phyloP scores from a whole-genome alignment of 257 asterid genomes.

The Ilex aquifolium region DNA sequence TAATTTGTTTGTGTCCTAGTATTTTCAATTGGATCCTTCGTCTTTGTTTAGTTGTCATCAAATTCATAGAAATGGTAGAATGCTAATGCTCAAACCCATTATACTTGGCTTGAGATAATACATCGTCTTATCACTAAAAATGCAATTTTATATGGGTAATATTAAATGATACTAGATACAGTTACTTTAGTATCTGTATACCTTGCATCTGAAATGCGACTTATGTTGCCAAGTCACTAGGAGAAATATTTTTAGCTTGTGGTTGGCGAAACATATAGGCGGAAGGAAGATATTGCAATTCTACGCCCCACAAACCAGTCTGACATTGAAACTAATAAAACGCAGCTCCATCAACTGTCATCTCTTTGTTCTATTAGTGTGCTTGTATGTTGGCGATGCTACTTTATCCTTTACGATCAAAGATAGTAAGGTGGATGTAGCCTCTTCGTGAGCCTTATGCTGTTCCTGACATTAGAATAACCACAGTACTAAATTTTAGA shows the following conservation, averaged over 20 bases:
- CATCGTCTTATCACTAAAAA: no score
- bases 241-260: not conserved
- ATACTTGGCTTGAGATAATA: no score
- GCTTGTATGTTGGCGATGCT: conserved; percentile 27
- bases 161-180: not conserved
- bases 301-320: not conserved
- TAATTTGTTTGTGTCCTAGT: no score
- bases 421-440: conserved; percentile 31
- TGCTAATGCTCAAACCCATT: no score
- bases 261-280: not conserved
- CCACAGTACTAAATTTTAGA: conserved; percentile 10
- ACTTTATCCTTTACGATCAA: conserved; percentile 37
- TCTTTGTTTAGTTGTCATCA: no score
- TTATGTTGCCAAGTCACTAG: not conserved
- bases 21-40: no score
- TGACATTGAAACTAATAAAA: conserved; percentile 16
- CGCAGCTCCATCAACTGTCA: conserved; percentile 13
- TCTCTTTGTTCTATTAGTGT: conserved; percentile 22
- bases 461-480: conserved; percentile 26
- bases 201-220: not conserved
- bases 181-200: not conserved
- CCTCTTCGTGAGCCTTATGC: conserved; percentile 26
- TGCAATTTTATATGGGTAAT: no score
- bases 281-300: not conserved
- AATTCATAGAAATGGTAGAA: no score